These are phyloP conservation scores for Botrytis deweyae DNA, from an alignment of 2,329 filamentous ascomycete species.

Conservation along the genomic window DNA sequence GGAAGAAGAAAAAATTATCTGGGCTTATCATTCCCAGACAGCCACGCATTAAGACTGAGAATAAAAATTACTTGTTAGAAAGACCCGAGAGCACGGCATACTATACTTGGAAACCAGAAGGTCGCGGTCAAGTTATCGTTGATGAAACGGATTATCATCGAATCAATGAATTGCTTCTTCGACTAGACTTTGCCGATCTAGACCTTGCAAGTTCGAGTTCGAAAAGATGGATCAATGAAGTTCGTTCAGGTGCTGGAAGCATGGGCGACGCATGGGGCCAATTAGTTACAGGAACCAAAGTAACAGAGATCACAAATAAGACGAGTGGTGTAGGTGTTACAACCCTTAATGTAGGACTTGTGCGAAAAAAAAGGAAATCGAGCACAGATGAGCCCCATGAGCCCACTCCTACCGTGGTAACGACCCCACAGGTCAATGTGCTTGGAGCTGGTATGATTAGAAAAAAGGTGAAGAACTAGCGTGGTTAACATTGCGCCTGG, in stretches of 20 bases:
- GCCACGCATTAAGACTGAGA: constrained; percentile 63
- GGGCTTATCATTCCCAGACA: constrained; percentile 63
- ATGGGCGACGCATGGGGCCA: constrained; percentile 51
- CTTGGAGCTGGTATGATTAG: constrained; percentile 51
- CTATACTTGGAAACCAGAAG: constrained; percentile 63
- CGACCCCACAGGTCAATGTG: constrained; percentile 45
- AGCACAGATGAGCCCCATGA: constrained; percentile 25
- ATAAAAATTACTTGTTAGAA: constrained; percentile 51
- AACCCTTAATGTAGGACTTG: constrained; percentile 42
- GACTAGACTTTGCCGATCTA: constrained; percentile 69
- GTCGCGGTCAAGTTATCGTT: constrained; percentile 63
- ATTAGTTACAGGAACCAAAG: constrained; percentile 48
- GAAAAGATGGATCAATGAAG: constrained; percentile 67
- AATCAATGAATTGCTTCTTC: constrained; percentile 66
- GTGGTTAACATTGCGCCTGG: background rate
- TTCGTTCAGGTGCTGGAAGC: constrained; percentile 46
- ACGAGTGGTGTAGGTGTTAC: constrained; percentile 36
- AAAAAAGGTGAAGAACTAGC: constrained; percentile 54
- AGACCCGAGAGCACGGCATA: constrained; percentile 56
- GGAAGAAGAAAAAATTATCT: constrained; percentile 50
- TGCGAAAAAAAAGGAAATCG: constrained; percentile 53
- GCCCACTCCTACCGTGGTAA: constrained; percentile 3
- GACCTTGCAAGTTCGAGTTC: constrained; percentile 65
- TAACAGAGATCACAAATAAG: constrained; percentile 30
- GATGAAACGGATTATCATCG: constrained; percentile 65